phyloP scores from a whole-genome alignment of 768 basidiomycete genomes.

The Chalciporus piperatus region DNA sequence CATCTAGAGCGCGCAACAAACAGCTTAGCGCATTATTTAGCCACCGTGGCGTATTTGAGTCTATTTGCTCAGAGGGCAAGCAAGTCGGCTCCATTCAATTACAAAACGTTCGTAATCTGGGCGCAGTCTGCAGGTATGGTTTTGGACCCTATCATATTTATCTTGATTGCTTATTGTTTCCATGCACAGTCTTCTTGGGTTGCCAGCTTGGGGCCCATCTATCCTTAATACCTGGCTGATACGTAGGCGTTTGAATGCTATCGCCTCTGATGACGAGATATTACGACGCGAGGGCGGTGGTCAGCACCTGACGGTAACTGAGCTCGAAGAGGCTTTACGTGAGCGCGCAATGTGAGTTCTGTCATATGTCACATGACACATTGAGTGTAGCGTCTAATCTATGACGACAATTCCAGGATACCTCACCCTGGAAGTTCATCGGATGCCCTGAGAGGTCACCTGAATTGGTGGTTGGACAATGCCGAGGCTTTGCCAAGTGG shows the following conservation, averaged over 20 bases:
- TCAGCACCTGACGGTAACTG: conserved; percentile 45
- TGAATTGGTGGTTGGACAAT: conserved; percentile 65
- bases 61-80: conserved; percentile 33
- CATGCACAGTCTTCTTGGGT: conserved; percentile 41
- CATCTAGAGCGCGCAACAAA: conserved; percentile 45
- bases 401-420: conserved; percentile 38
- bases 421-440: conserved; percentile 31
- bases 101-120: conserved; percentile 16
- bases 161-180: conserved; percentile 2
- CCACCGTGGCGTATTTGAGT: conserved; percentile 38
- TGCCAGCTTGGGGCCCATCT: conserved; percentile 39
- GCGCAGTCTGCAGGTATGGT: conserved; percentile 59
- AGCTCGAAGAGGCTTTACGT: conserved; percentile 62
- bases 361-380: background rate
- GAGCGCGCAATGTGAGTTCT: conserved; percentile 75
- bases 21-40: conserved; percentile 41
- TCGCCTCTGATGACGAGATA: conserved; percentile 64
- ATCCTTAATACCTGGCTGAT: conserved; percentile 35
- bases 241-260: conserved; percentile 32
- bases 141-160: background rate
- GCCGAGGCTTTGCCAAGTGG: conserved; percentile 35
- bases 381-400: background rate
- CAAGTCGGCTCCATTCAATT: conserved; percentile 26
- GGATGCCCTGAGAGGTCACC: conserved; percentile 46
- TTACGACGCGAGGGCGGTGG: conserved; percentile 49